A percentile compares a stretch with the other conserved stretches of the same genome.
phyloP scores from a whole-genome alignment of 306 rosid genomes.

The Pterocarpus santalinus region DNA sequence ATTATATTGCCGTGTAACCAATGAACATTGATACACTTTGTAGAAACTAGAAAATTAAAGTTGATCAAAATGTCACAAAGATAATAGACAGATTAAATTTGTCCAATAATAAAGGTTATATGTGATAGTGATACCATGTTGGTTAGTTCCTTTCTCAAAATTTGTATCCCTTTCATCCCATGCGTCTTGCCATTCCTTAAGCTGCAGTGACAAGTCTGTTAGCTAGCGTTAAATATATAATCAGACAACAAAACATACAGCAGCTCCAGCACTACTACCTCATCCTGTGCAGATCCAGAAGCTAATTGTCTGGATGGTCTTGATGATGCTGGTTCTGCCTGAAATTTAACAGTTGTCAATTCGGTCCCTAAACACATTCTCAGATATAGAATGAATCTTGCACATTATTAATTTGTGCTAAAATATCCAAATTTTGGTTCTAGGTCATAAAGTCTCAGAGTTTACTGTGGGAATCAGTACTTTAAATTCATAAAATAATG shows the following conservation, averaged over 20 bases:
- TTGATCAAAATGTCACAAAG: constrained; percentile 16
- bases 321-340: constrained; percentile 68
- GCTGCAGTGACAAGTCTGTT: constrained; percentile 56
- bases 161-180: constrained; percentile 76
- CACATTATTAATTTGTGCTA: neutral
- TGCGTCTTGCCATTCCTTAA: constrained; percentile 89
- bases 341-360: constrained; percentile 48
- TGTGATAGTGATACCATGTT: constrained; percentile 55
- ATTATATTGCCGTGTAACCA: constrained; percentile 20
- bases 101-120: neutral
- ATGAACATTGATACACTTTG: constrained; percentile 7
- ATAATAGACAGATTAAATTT: constrained; percentile 18
- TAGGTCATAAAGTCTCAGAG: neutral
- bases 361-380: constrained; percentile 19
- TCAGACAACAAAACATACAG: constrained; percentile 16
- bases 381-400: constrained; percentile 13
- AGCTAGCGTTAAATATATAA: constrained; percentile 14
- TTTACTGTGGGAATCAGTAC: constrained; percentile 16
- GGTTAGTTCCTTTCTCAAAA: constrained; percentile 57
- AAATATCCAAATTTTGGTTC: constrained; percentile 16
- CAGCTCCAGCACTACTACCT: constrained; percentile 54
- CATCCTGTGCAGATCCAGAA: constrained; percentile 62
- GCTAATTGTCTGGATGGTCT: constrained; percentile 60
- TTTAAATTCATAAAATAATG: constrained; percentile 23
- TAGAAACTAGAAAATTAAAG: constrained; percentile 14